Evolutionary conservation across 2,329 filamentous ascomycete species (phyloP).

Genomic region (Cytospora schulzeri): DNA sequence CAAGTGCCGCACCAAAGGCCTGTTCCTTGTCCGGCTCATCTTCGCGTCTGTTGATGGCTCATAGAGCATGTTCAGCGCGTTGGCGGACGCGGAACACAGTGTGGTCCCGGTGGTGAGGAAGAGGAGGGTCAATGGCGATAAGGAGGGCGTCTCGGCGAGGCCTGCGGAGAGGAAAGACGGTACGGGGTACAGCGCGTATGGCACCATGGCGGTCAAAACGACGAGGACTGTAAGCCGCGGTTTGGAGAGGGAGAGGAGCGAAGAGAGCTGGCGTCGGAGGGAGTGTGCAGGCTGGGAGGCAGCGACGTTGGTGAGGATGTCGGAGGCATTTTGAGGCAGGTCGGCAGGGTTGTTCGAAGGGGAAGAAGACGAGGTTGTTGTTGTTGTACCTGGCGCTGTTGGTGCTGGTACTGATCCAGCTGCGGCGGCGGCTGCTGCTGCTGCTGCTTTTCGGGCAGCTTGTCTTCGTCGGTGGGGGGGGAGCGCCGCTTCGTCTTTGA

Average conservation of each 20-base stretch:
- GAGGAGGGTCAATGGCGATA: slow-evolving; percentile 86
- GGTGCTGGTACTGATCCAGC: slow-evolving; percentile 7
- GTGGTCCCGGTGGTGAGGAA: slow-evolving; percentile 91
- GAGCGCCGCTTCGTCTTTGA: slow-evolving; percentile 21
- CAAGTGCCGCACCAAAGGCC: slow-evolving; percentile 82
- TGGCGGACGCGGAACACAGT: slow-evolving; percentile 86
- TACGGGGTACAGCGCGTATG: slow-evolving; percentile 92
- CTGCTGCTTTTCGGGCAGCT: slow-evolving; percentile 29
- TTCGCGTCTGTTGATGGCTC: slow-evolving; percentile 86
- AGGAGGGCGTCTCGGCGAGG: slow-evolving; percentile 69
- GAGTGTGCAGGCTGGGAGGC: slow-evolving; percentile 54
- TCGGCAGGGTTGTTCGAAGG: slow-evolving; percentile 16
- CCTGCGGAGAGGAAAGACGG: slow-evolving; percentile 75
- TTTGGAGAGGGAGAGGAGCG: slow-evolving; percentile 91
- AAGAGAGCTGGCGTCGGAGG: slow-evolving; percentile 68
- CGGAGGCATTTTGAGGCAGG: slow-evolving; percentile 47
- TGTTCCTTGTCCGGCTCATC: slow-evolving; percentile 91
- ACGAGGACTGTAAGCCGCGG: slow-evolving; percentile 90
- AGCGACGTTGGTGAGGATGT: slow-evolving; percentile 55
- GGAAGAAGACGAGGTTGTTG: not conserved
- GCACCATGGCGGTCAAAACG: slow-evolving; percentile 84
- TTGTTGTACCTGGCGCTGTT: not conserved
- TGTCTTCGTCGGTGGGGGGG: slow-evolving; percentile 36
- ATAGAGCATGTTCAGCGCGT: slow-evolving; percentile 96
- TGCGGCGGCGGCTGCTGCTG: slow-evolving; percentile 26